A percentile compares a stretch with the other conserved stretches of the same genome.
Conservation (phyloP, 2,329 filamentous ascomycete species). For the Tolypocladium ovalisporum region DNA sequence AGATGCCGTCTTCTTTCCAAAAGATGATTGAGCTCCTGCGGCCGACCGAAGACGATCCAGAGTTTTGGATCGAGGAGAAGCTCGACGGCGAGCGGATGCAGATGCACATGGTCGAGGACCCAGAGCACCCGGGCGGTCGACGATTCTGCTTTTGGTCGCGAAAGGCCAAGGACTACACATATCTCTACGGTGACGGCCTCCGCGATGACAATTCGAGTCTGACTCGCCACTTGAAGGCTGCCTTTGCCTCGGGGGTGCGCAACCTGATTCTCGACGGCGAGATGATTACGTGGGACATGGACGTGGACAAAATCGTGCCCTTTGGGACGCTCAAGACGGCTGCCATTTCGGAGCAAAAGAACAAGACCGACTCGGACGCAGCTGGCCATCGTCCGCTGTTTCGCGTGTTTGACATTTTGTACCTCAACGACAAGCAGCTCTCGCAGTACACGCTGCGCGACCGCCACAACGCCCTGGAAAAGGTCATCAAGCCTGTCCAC, state of each 20-base stretch:
- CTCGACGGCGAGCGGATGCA: conserved; percentile 96
- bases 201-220: conserved; percentile 65
- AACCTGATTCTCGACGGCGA: conserved; percentile 93
- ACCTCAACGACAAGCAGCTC: conserved; percentile 70
- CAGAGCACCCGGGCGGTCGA: conserved; percentile 54
- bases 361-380: conserved; percentile 42
- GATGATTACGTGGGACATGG: conserved; percentile 97
- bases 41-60: conserved; percentile 55
- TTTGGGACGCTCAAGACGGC: conserved; percentile 94
- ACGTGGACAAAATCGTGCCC: conserved; percentile 69
- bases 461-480: conserved; percentile 62
- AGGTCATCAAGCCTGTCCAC: conserved; percentile 57
- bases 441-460: conserved; percentile 77
- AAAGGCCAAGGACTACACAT: conserved; percentile 93
- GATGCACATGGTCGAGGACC: conserved; percentile 76
- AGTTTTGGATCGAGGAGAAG: conserved; percentile 98
- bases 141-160: conserved; percentile 86
- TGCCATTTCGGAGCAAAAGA: conserved; percentile 64
- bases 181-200: conserved; percentile 75
- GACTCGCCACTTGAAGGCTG: conserved; percentile 66
- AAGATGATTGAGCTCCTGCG: conserved; percentile 63
- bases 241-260: conserved; percentile 66
- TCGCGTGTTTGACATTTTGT: conserved; percentile 83
- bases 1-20: conserved; percentile 66
- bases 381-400: conserved; percentile 56